Percentiles rank a stretch among this genome's conserved stretches.
Conservation (phyloP, 768 basidiomycete species). For the Lentinula sp. region DNA sequence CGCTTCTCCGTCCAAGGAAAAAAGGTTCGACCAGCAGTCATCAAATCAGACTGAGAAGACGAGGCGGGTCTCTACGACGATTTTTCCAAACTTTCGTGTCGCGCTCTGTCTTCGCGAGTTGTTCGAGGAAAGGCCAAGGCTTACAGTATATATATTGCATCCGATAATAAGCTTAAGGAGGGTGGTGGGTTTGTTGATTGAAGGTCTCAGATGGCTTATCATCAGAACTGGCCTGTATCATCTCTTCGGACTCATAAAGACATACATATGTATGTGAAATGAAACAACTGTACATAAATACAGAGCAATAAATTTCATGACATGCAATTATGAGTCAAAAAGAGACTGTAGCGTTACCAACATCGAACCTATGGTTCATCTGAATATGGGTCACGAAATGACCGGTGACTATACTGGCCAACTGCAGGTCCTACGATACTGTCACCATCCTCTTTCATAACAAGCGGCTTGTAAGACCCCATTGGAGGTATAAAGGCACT, state of each 20-base stretch:
- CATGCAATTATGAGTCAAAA: too few species aligned
- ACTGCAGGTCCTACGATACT: background rate
- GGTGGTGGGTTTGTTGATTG: conserved; percentile 37
- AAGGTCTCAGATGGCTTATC: background rate
- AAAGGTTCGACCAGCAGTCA: conserved; percentile 38
- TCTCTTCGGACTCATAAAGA: background rate
- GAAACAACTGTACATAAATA: too few species aligned
- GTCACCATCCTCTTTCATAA: background rate
- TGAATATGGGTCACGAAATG: background rate
- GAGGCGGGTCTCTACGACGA: conserved; percentile 32
- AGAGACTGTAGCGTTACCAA: too few species aligned
- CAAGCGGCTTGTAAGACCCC: background rate
- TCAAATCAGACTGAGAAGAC: conserved; percentile 38
- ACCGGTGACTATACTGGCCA: background rate
- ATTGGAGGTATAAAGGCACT: background rate
- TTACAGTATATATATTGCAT: conserved; percentile 51
- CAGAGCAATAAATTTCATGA: too few species aligned
- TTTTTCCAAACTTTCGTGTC: conserved; percentile 33
- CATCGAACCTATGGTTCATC: background rate
- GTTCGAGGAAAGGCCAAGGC: conserved; percentile 47
- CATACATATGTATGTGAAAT: too few species aligned
- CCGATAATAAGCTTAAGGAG: conserved; percentile 34
- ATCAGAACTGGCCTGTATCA: background rate
- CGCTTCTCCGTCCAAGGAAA: conserved; percentile 46
- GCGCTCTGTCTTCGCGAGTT: conserved; percentile 41